These are phyloP conservation scores for Camellia oleifera DNA, from an alignment of 179 eudicot species.

Conservation along the genomic window DNA sequence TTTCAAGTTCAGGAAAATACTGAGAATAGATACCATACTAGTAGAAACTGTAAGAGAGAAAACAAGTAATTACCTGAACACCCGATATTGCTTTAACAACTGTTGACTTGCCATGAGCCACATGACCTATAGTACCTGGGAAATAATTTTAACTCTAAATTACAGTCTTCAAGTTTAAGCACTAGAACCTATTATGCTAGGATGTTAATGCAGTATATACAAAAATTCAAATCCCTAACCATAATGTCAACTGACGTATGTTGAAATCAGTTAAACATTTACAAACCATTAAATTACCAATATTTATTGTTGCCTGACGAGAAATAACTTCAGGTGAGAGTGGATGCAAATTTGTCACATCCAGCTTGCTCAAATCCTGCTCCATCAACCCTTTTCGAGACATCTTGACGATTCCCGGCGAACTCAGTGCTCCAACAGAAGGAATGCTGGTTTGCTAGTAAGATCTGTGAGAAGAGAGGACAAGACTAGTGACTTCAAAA, in stretches of 20 bases:
- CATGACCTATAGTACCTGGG: constrained; percentile 96
- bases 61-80: constrained; percentile 62
- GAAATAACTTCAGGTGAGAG: constrained; percentile 96
- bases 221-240: constrained; percentile 2
- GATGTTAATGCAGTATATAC: background rate
- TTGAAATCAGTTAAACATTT: background rate
- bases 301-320: constrained; percentile 93
- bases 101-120: constrained; percentile 98
- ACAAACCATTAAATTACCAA: constrained; percentile 43
- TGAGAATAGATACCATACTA: background rate
- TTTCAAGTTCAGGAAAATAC: background rate
- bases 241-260: background rate
- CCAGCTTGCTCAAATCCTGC: constrained; percentile 93
- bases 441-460: background rate
- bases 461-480: background rate
- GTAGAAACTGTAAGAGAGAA: background rate
- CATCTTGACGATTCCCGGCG: constrained; percentile 37
- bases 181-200: background rate
- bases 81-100: constrained; percentile 98
- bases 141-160: background rate
- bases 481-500: background rate
- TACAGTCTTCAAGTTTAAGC: background rate
- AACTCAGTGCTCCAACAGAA: background rate
- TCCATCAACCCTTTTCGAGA: constrained; percentile 92
- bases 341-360: constrained; percentile 78